A percentile compares a stretch with the other conserved stretches of the same genome.
These are phyloP conservation scores for Kwoniella sp. DNA, from an alignment of 768 basidiomycete genomes.

Conservation along the genomic window DNA sequence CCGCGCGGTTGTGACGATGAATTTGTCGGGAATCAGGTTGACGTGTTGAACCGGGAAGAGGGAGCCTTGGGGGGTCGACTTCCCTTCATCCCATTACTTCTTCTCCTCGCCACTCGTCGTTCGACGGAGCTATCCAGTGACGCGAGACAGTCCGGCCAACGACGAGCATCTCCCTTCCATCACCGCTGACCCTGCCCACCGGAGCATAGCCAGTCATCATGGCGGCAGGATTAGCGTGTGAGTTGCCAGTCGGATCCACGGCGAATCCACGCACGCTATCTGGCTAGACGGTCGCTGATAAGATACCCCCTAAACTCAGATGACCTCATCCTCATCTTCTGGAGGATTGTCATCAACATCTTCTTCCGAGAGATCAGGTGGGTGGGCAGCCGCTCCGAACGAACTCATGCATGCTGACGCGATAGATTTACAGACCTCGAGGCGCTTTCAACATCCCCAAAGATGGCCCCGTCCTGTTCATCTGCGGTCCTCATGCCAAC, in stretches of 20 bases:
- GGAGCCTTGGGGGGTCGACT: no score
- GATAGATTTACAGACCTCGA: constrained; percentile 58
- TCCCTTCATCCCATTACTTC: no score
- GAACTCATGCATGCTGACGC: not conserved
- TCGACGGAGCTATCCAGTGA: no score
- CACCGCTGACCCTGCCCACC: no score
- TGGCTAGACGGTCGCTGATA: constrained; percentile 2
- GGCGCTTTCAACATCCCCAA: constrained; percentile 91
- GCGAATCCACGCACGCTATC: constrained; percentile 5
- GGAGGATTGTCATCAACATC: constrained; percentile 76
- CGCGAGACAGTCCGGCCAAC: no score
- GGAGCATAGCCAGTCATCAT: constrained; percentile 21
- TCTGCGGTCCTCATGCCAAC: constrained; percentile 87
- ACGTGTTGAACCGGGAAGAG: no score
- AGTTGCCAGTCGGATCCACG: constrained; percentile 12
- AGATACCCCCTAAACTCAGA: constrained; percentile 51
- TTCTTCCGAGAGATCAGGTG: constrained; percentile 86
- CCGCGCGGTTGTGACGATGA: no score
- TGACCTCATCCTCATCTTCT: constrained; percentile 75
- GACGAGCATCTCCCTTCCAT: no score
- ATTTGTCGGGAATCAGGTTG: no score
- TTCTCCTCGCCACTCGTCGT: no score
- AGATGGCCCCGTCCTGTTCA: constrained; percentile 86
- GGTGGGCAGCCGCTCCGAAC: constrained; percentile 6
- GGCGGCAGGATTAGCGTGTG: constrained; percentile 38